phyloP scores from a whole-genome alignment of 371 early-diverging fungal species.

The Rhizopus microsporus region DNA sequence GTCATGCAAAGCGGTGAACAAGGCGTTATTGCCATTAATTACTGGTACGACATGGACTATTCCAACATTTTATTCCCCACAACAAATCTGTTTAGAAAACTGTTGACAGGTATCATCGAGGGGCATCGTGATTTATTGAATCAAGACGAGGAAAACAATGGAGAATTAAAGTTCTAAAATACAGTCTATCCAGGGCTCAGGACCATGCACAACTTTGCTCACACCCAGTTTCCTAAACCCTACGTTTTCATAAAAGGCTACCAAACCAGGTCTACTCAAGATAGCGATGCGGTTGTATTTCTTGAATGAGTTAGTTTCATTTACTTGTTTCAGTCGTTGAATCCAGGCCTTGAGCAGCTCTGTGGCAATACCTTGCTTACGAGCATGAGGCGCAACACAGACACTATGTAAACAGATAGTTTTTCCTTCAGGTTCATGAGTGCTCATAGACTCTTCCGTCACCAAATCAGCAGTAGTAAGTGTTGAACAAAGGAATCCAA shows the following conservation, averaged over 20 bases:
- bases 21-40: slow-evolving; percentile 80
- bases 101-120: slow-evolving; percentile 28
- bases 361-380: slow-evolving; percentile 62
- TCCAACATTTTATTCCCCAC: slow-evolving; percentile 37
- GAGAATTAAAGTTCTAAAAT: slow-evolving; percentile 30
- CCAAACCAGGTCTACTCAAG: slow-evolving; percentile 55
- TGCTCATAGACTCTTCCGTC: slow-evolving; percentile 68
- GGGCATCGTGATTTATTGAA: slow-evolving; percentile 13
- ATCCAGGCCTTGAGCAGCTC: slow-evolving; percentile 53
- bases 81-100: slow-evolving; percentile 34
- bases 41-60: slow-evolving; percentile 81
- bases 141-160: slow-evolving; percentile 7
- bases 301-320: slow-evolving; percentile 5
- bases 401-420: slow-evolving; percentile 74
- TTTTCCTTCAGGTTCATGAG: slow-evolving; percentile 60
- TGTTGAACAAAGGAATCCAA: slow-evolving; percentile 67
- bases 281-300: slow-evolving; percentile 56
- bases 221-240: slow-evolving; percentile 61
- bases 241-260: slow-evolving; percentile 60
- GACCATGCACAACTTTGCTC: slow-evolving; percentile 67
- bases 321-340: slow-evolving; percentile 30
- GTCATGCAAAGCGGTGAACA: slow-evolving; percentile 65
- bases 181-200: slow-evolving; percentile 60
- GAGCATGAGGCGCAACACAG: slow-evolving; percentile 53
- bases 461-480: slow-evolving; percentile 44